Evolutionary conservation across 495 filamentous ascomycete genomes (phyloP), one percentile per base, ranked within the genome.

Genomic region (Talaromyces ruber): DNA sequence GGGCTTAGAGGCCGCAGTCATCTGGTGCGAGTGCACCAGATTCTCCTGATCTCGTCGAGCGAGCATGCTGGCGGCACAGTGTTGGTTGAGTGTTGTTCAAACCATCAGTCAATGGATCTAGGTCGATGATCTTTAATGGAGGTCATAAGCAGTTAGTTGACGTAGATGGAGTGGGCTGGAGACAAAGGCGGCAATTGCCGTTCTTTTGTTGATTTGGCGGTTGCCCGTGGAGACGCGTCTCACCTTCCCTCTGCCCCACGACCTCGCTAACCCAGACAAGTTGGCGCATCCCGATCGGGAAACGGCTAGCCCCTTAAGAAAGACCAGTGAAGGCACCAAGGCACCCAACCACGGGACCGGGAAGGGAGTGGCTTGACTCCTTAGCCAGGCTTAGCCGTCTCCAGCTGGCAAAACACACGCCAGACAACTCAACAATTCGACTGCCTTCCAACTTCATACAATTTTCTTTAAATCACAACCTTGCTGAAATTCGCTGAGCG

Each of bases 31-130:
- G 69, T 91, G 87, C 59, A 84, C 83, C 66, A 91, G 77, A 73
- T 98, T 98, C 74, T 98, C 94, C 74, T 98, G 93, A 75, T 96
- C 89, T 66, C 84, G 84, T 65, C 88, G 82, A 25, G 92, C 89
- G 71, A 97, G 75, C 88, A 96, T 92, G 26, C 69, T 76, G 73
- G 70, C 71, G 47, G 21, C 12, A 14, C 47, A 5, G 34, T 47
- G 43, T 47, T 9, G 43, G 21, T 47, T 18, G 43, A 21, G n/a
- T 18, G n/a, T 47, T 47, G n/a, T 21, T 47, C 9, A 54, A 54
- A 28, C 51, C 26, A 54, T 58, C 18, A 61, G 25, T 57, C 34
- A 34, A 43, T 8, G 24, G 59, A 59, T 50, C 53, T 11, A 43
- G 22, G 47, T 52, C 18, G 24, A 52, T 21, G 51, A 28, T 25